Evolutionary conservation across 345 rosid genomes (phyloP).

Genomic region (Ailanthus altissimus): DNA sequence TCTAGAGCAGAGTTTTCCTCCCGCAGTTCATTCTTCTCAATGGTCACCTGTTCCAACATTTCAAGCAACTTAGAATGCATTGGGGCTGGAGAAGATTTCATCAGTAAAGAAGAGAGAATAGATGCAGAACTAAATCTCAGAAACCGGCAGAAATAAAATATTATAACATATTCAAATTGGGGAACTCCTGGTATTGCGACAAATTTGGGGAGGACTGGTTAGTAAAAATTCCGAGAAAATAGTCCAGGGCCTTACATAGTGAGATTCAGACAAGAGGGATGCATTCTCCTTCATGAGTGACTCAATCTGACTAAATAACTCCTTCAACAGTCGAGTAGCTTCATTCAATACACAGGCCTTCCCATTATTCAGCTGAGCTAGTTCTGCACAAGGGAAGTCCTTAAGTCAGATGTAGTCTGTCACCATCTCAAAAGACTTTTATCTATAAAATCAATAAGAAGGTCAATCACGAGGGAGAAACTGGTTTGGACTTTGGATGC

Average conservation of each 20-base stretch:
- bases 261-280: conserved; percentile 72
- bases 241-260: conserved; percentile 51
- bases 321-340: conserved; percentile 76
- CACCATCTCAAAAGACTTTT: neutral
- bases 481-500: neutral
- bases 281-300: conserved; percentile 68
- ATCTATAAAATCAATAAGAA: neutral
- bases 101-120: neutral
- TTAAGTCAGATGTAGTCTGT: conserved; percentile 13
- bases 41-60: conserved; percentile 50
- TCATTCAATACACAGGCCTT: conserved; percentile 75
- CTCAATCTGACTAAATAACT: conserved; percentile 67
- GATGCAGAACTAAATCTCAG: neutral
- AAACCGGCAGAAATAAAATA: neutral
- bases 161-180: neutral
- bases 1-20: conserved; percentile 77
- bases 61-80: conserved; percentile 1
- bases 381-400: conserved; percentile 40
- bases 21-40: conserved; percentile 78
- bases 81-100: neutral
- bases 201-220: neutral
- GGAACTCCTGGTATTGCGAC: neutral
- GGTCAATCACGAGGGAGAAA: neutral
- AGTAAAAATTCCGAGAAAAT: neutral
- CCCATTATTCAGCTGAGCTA: conserved; percentile 68